Evolutionary conservation across 2,329 filamentous ascomycete genomes (phyloP), one percentile per base, ranked within the genome.

Genomic region (Beauveria rudraprayagi): DNA sequence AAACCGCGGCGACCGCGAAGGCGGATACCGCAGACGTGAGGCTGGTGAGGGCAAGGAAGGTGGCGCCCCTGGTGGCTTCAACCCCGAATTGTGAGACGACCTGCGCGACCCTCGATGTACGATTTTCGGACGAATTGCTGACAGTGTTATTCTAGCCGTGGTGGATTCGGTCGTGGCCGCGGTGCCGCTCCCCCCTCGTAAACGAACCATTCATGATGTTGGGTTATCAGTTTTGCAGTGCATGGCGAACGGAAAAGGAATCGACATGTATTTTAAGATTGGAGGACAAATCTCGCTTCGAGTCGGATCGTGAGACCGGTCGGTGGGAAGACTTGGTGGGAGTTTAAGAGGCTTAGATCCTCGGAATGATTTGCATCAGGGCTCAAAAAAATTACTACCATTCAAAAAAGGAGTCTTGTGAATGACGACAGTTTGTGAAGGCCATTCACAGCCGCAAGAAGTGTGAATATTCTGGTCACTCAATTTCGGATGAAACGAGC

Each of bases 11-110:
- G 89, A 90, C 78, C 88, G 90, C 73, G 88, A 92, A 80, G 92
- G 92, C 77, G 90, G 89, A 76, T 96, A 97, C 87, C 85, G 92
- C 79, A 88, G 92, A 79, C 89, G 92, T 75, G 91, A 95, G 74
- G 88, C 86, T 80, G 89, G 87, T 74, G 87, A 89, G 77, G 84
- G 87, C 78, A 95, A 95, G 87, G 91, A 96, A 83, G 91, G 91
- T 73, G 90, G 88, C 83, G 90, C 91, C 76, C 90, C 91, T 74
- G 90, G 90, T 80, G 90, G 92, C 80, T 96, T 94, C 78, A 88
- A 89, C 81, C 92, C 92, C 76, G 86, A 89, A 78, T 96, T 96
- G 87, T 88, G 80, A 86, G 84, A 79, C 70, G 64, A 60, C 51
- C 65, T 61, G 19, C 43, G 51, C 58, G 51, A 55, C 40, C 17